Evolutionary conservation across 257 asterid species (phyloP).

Genomic region (Mentha longifolia): DNA sequence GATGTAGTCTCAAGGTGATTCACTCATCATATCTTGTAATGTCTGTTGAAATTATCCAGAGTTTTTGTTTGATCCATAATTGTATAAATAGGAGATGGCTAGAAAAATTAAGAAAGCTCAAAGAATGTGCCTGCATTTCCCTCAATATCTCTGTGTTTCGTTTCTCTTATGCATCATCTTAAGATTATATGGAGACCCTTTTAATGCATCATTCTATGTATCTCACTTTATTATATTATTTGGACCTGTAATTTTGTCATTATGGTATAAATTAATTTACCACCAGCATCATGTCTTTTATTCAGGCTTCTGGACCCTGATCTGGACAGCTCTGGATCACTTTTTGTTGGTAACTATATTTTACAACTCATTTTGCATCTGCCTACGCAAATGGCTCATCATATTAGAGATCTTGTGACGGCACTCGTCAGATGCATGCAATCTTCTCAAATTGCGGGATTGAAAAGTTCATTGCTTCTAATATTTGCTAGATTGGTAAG

Average conservation of each 20-base stretch:
- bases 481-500: constrained; percentile 91
- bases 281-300: constrained; percentile 26
- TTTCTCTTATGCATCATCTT: neutral
- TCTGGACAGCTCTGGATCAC: constrained; percentile 93
- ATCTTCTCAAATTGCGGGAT: constrained; percentile 69
- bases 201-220: neutral
- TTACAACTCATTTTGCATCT: constrained; percentile 91
- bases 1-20: constrained; percentile 93
- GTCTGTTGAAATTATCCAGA: neutral
- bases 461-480: constrained; percentile 80
- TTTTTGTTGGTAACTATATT: constrained; percentile 88
- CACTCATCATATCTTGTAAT: constrained; percentile 24
- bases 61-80: neutral
- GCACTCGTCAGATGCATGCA: constrained; percentile 92
- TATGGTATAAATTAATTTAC: constrained; percentile 14
- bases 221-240: constrained; percentile 7
- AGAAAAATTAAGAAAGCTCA: neutral
- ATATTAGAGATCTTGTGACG: constrained; percentile 72
- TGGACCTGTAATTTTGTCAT: constrained; percentile 4
- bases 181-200: constrained; percentile 22
- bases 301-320: constrained; percentile 93
- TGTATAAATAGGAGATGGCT: neutral
- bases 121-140: neutral
- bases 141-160: neutral
- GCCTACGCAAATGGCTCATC: constrained; percentile 92